Conservation (phyloP, 176 grass and related monocot species). For the Panicum miliaceum region DNA sequence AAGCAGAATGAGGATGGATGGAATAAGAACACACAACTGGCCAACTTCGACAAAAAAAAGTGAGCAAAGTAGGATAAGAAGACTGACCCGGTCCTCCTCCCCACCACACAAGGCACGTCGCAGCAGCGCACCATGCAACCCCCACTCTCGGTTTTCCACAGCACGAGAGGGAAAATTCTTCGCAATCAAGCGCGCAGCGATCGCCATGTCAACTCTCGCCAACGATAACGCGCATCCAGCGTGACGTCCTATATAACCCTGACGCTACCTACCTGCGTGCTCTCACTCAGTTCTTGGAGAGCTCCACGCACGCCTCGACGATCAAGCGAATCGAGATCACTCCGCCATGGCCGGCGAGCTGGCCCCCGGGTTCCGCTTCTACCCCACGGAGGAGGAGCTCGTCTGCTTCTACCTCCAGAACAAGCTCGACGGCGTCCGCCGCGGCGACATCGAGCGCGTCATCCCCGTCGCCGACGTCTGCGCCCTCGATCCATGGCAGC, state of each 20-base stretch:
- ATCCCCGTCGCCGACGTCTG: constrained; percentile 81
- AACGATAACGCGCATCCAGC: constrained; percentile 23
- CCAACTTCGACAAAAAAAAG: neutral
- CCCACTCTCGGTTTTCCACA: constrained; percentile 2
- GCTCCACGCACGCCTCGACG: neutral
- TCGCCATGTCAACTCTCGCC: constrained; percentile 34
- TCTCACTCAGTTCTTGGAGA: constrained; percentile 29
- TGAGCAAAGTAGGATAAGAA: neutral
- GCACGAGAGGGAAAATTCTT: constrained; percentile 30
- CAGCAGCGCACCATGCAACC: constrained; percentile 29
- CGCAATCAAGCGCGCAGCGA: neutral
- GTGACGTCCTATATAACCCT: constrained; percentile 35
- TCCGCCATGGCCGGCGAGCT: constrained; percentile 41
- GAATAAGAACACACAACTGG: neutral
- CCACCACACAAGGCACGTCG: neutral
- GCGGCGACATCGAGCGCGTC: constrained; percentile 62
- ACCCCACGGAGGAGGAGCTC: constrained; percentile 93
- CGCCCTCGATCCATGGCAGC: constrained; percentile 73
- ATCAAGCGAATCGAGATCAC: neutral
- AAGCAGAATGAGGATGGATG: neutral
- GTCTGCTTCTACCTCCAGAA: constrained; percentile 82
- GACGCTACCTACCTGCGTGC: neutral
- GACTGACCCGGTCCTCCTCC: constrained; percentile 43
- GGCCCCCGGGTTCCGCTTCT: constrained; percentile 78
- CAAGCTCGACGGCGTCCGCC: constrained; percentile 65